Conservation (phyloP, 108 stramenopile genomes). For the Cyclotella cryptica region DNA sequence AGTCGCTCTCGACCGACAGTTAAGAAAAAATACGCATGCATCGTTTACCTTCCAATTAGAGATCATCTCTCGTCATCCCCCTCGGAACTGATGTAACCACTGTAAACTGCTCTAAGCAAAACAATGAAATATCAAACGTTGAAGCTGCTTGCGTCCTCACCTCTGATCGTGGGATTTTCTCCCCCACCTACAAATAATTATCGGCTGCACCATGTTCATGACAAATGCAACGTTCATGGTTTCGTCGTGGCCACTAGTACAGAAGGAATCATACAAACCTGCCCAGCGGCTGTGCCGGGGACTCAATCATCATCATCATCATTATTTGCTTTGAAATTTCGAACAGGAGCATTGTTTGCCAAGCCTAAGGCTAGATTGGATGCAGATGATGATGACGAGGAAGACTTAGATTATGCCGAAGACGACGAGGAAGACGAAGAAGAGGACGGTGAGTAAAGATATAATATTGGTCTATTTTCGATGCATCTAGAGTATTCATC, state of each 20-base stretch:
- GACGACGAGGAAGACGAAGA: slow-evolving; percentile 4
- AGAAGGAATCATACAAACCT: not conserved
- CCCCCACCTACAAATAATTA: not conserved
- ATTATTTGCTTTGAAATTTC: not conserved
- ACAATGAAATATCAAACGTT: not conserved
- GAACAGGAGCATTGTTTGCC: slow-evolving; percentile 5
- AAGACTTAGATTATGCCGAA: not conserved
- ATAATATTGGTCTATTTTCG: not conserved
- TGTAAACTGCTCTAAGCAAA: not conserved
- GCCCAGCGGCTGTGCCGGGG: not conserved
- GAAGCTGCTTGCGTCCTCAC: not conserved
- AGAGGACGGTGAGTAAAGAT: not conserved
- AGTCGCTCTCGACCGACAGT: too few species aligned
- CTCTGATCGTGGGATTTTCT: not conserved
- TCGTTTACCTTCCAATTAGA: too few species aligned
- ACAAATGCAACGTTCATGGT: not conserved
- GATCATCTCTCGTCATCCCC: not conserved
- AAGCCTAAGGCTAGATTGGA: not conserved
- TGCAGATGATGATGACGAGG: slow-evolving; percentile 13
- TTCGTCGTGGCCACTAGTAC: not conserved
- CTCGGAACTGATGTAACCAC: too few species aligned
- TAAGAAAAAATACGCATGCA: too few species aligned
- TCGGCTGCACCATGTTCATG: not conserved
- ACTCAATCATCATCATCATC: slow-evolving; percentile 9
- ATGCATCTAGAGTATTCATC: not conserved